These are phyloP conservation scores for Heterobasidion parviporum DNA, from an alignment of 1,284 basidiomycete species.

Conservation along the genomic window DNA sequence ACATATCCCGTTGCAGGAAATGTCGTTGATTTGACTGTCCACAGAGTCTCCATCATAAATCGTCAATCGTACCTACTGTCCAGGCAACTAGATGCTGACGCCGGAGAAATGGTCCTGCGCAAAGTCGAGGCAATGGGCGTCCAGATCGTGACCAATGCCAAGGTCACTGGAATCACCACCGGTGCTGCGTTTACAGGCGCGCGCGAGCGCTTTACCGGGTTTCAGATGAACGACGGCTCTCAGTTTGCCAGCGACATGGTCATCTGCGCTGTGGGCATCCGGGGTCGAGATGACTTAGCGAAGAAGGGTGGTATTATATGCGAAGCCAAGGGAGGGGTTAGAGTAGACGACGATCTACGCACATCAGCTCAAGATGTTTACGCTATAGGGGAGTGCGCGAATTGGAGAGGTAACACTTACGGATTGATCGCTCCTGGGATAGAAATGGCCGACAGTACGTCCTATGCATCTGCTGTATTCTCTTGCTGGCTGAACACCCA, in stretches of 20 bases:
- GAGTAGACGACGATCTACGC: background rate
- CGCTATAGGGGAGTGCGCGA: constrained; percentile 1
- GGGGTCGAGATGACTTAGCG: background rate
- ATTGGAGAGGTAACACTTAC: constrained; percentile 1
- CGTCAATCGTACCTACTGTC: background rate
- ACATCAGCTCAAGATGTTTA: background rate
- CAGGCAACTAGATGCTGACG: background rate
- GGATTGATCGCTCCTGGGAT: background rate
- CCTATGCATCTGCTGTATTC: background rate
- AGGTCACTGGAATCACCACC: background rate
- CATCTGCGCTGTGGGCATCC: background rate
- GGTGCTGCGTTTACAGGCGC: background rate
- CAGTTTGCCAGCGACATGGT: background rate
- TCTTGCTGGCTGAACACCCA: background rate
- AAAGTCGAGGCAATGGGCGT: constrained; percentile 1
- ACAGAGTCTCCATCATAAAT: background rate
- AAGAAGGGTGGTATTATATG: background rate
- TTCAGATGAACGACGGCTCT: background rate
- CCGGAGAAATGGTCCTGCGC: background rate
- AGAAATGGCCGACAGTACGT: background rate
- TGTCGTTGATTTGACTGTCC: background rate
- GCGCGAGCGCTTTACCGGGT: background rate
- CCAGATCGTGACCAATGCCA: background rate
- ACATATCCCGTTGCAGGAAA: background rate
- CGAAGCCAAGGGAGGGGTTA: background rate